A percentile compares a stretch with the other conserved stretches of the same genome.
Evolutionary conservation across 2,329 filamentous ascomycete genomes (phyloP).

Genomic region (Claviceps cyperi): DNA sequence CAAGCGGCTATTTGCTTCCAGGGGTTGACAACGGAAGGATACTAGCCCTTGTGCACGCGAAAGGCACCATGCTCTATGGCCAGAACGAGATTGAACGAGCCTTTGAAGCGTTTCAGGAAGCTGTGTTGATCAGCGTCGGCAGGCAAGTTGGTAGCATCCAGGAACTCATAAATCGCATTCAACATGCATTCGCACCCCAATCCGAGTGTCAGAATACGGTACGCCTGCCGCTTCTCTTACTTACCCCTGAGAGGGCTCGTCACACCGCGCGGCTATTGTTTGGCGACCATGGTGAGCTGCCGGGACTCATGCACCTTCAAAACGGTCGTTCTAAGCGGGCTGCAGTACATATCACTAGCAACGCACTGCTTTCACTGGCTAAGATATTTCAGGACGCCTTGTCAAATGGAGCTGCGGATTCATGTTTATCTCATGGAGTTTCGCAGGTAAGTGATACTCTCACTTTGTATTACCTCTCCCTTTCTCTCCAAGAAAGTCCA

Average conservation of each 20-base stretch:
- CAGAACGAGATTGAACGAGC: slow-evolving; percentile 69
- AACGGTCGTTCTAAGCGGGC: slow-evolving; percentile 61
- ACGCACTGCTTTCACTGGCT: slow-evolving; percentile 81
- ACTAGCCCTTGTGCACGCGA: slow-evolving; percentile 85
- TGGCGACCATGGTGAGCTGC: slow-evolving; percentile 56
- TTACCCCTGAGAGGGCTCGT: slow-evolving; percentile 72
- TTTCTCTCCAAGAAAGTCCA: slow-evolving; percentile 87
- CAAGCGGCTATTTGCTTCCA: slow-evolving; percentile 62
- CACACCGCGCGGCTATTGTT: slow-evolving; percentile 77
- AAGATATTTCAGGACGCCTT: slow-evolving; percentile 98
- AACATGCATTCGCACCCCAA: slow-evolving; percentile 46
- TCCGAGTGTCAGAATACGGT: slow-evolving; percentile 6
- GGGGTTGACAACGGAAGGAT: slow-evolving; percentile 85
- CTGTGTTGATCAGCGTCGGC: slow-evolving; percentile 76
- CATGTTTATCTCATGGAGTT: slow-evolving; percentile 42
- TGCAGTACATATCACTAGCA: slow-evolving; percentile 85
- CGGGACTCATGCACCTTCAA: slow-evolving; percentile 60
- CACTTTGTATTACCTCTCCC: slow-evolving; percentile 84
- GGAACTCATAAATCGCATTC: slow-evolving; percentile 64
- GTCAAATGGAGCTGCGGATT: slow-evolving; percentile 51
- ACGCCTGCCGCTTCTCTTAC: slow-evolving; percentile 46
- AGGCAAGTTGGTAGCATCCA: slow-evolving; percentile 55
- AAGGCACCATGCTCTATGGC: slow-evolving; percentile 95
- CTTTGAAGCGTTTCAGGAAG: slow-evolving; percentile 85
- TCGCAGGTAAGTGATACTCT: slow-evolving; percentile 83